phyloP scores from a whole-genome alignment of 768 basidiomycete species.

The Kwoniella botswanensis region DNA sequence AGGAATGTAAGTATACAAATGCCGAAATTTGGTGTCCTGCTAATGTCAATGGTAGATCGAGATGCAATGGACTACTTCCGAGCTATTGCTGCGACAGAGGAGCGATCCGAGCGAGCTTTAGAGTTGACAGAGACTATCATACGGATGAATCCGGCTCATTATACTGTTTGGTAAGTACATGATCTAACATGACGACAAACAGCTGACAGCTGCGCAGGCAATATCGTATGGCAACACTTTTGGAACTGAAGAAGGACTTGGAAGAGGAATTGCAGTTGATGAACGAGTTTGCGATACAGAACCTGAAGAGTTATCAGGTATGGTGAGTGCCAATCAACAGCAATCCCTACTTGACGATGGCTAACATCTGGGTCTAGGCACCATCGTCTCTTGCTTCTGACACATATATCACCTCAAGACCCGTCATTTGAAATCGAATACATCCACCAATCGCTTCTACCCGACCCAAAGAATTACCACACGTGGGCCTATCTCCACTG shows the following conservation, averaged over 20 bases:
- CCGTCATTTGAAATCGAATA: constrained; percentile 72
- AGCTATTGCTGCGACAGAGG: constrained; percentile 74
- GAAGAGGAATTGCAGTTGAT: constrained; percentile 80
- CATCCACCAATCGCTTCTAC: constrained; percentile 71
- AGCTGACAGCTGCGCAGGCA: constrained; percentile 67
- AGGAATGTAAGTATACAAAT: constrained; percentile 67
- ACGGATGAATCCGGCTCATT: constrained; percentile 91
- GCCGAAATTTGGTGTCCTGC: too few species aligned
- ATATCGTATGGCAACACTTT: constrained; percentile 86
- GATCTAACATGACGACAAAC: not conserved
- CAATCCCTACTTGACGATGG: not conserved
- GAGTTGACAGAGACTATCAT: constrained; percentile 88
- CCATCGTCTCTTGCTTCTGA: constrained; percentile 61
- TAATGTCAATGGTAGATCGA: constrained; percentile 66
- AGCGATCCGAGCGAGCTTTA: constrained; percentile 80
- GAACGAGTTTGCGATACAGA: constrained; percentile 80
- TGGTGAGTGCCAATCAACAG: constrained; percentile 74
- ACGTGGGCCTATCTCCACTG: constrained; percentile 99
- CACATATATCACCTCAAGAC: constrained; percentile 54
- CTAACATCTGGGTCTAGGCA: constrained; percentile 53
- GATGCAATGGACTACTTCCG: constrained; percentile 94
- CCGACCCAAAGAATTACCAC: constrained; percentile 95
- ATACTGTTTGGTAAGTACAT: constrained; percentile 82
- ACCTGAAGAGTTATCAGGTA: constrained; percentile 96
- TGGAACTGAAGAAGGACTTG: constrained; percentile 70